These are phyloP conservation scores for Tilletiaria anomala DNA, from an alignment of 1,284 basidiomycete species.

Conservation along the genomic window DNA sequence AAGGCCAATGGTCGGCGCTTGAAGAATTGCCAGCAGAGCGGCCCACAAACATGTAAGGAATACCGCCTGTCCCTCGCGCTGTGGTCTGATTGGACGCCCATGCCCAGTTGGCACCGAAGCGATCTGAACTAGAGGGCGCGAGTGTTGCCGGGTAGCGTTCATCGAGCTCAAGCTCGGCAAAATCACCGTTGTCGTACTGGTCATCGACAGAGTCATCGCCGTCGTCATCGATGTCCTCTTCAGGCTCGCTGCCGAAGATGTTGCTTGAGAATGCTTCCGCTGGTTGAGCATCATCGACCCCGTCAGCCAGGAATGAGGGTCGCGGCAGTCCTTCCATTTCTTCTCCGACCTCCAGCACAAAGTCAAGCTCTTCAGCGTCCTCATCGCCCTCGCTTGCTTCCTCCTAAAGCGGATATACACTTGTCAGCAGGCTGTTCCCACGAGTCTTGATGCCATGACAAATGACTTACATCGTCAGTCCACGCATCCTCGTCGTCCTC, in stretches of 20 bases:
- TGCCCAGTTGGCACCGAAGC: constrained; percentile 36
- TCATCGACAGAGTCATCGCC: constrained; percentile 22
- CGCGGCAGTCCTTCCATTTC: constrained; percentile 5
- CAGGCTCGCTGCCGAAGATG: constrained; percentile 8
- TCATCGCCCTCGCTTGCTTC: constrained; percentile 21
- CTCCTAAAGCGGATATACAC: constrained; percentile 39
- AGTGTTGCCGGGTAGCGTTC: constrained; percentile 8
- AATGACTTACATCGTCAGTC: constrained; percentile 6
- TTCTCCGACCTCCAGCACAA: constrained; percentile 15
- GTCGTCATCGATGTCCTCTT: constrained; percentile 14
- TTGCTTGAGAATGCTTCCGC: no score
- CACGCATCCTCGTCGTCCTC: constrained; percentile 18
- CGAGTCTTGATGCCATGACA: no score
- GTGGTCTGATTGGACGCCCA: constrained; percentile 15
- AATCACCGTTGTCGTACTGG: constrained; percentile 18
- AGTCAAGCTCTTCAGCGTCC: constrained; percentile 5
- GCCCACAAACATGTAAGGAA: no score
- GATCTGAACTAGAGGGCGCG: constrained; percentile 14
- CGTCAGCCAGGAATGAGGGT: constrained; percentile 5
- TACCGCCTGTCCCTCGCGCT: background rate
- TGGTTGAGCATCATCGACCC: constrained; percentile 7
- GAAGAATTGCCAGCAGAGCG: no score
- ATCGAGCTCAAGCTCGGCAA: constrained; percentile 26
- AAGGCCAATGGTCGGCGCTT: no score
- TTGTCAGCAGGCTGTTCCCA: background rate